These are phyloP conservation scores for Zygotorulaspora danielsina DNA, from an alignment of 805 yeast species.

Conservation along the genomic window DNA sequence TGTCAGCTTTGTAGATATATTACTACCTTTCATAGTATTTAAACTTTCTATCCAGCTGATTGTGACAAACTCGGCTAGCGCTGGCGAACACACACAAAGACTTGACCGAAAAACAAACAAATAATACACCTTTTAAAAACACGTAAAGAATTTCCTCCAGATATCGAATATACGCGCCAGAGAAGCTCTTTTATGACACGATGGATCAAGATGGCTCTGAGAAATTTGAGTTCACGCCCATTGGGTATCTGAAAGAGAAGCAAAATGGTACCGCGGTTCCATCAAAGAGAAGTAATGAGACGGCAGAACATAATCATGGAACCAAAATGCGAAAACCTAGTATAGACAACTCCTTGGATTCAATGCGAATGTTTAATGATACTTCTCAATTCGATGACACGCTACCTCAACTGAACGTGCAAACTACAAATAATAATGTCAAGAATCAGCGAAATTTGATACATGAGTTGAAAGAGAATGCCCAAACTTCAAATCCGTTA, in stretches of 20 bases:
- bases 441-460: conserved; percentile 19
- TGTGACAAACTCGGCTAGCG: no score
- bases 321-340: conserved; percentile 19
- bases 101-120: background rate
- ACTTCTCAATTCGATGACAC: conserved; percentile 34
- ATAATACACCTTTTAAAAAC: no score
- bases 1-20: background rate
- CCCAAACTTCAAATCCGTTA: conserved; percentile 26
- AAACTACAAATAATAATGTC: background rate
- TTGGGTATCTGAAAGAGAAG: conserved; percentile 34
- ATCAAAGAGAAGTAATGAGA: conserved; percentile 7
- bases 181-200: background rate
- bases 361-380: conserved; percentile 29
- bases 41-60: background rate
- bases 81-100: conserved; percentile 13
- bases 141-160: no score
- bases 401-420: conserved; percentile 22
- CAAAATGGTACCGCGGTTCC: conserved; percentile 10
- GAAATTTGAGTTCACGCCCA: conserved; percentile 41
- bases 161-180: no score
- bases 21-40: no score
- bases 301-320: conserved; percentile 1
- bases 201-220: conserved; percentile 5
- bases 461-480: conserved; percentile 21
- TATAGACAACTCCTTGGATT: conserved; percentile 27